Base-by-base conservation (phyloP, 768 basidiomycete genomes). In the Paxillus rubicundulus region DNA sequence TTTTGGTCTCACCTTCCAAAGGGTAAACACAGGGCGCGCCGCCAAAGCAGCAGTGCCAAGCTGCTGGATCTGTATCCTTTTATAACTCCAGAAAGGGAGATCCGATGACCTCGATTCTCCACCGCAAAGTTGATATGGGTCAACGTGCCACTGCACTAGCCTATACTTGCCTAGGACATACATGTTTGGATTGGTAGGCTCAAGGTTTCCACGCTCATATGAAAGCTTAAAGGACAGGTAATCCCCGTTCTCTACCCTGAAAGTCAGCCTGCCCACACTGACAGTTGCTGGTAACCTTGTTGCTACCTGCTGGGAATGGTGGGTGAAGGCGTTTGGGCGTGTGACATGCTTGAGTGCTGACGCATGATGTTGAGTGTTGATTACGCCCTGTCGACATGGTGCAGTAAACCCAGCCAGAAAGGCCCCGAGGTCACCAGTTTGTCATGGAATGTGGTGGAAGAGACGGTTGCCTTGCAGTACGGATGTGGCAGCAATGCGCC, bases 61-160 rank as follows among this genome's bases (percentile, higher is more conserved):
- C 81, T n/a, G 82, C 88, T 28, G 71, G 89, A 14, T 84, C 82
- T 14, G 86, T 91, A 61, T 75, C 81, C 13, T 80, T 84, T 59
- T 69, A 78, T 55, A 37, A 27, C 16, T 20, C 37, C 24, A 38
- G n/a, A 40, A 17, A 38, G 37, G 40, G 39, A 39, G 36, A 48
- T 48, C 47, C 47, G 47, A 48, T 12, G 28, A 7, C 38, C 13
- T 17, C 37, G 13, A 21, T 21, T 27, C 28, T 33, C 18, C 20
- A 24, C 20, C 46, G 16, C 44, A 33, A 45, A 38, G 47, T 30
- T 14, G 12, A 30, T 24, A 9, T 27, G 45, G 14, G 21, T 36
- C n/a, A 32, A 33, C 32, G 20, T 20, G 27, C 45, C 45, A 45
- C 18, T 30, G 34, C 16, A 17, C 41, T 21, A 33, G 30, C 27